Conservation (phyloP, 805 yeast species). For the Yueomyces sp. region DNA sequence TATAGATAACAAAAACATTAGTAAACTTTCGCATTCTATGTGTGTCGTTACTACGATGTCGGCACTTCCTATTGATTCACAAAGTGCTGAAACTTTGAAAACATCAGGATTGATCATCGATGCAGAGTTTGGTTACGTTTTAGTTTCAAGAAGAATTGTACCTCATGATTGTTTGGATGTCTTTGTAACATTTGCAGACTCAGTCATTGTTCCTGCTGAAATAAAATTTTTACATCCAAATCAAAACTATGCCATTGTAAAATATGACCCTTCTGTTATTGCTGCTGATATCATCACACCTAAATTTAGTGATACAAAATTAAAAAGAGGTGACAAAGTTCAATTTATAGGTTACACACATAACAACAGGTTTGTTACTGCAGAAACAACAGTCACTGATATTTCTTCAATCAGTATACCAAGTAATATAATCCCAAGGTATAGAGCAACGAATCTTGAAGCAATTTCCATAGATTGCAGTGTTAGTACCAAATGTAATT, state of each 20-base stretch:
- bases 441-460: slow-evolving; percentile 75
- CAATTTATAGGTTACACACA: slow-evolving; percentile 73
- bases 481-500: slow-evolving; percentile 55
- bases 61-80: slow-evolving; percentile 68
- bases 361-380: slow-evolving; percentile 53
- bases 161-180: slow-evolving; percentile 73
- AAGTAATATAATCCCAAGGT: slow-evolving; percentile 57
- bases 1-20: slow-evolving; percentile 36
- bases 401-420: slow-evolving; percentile 65
- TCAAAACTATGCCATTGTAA: slow-evolving; percentile 69
- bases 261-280: slow-evolving; percentile 68
- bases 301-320: slow-evolving; percentile 37
- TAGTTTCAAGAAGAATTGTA: slow-evolving; percentile 64
- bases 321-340: slow-evolving; percentile 63
- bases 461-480: slow-evolving; percentile 63
- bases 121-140: slow-evolving; percentile 63
- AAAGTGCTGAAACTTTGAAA: slow-evolving; percentile 43
- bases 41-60: slow-evolving; percentile 53
- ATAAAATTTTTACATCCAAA: slow-evolving; percentile 81
- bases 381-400: slow-evolving; percentile 67
- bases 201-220: slow-evolving; percentile 64
- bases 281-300: slow-evolving; percentile 63
- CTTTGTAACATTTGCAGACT: slow-evolving; percentile 70
- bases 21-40: slow-evolving; percentile 49
- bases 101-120: slow-evolving; percentile 76